Evolutionary conservation across 2,329 filamentous ascomycete genomes (phyloP), one percentile per base, ranked within the genome.

Genomic region (Talaromyces verruculosus): DNA sequence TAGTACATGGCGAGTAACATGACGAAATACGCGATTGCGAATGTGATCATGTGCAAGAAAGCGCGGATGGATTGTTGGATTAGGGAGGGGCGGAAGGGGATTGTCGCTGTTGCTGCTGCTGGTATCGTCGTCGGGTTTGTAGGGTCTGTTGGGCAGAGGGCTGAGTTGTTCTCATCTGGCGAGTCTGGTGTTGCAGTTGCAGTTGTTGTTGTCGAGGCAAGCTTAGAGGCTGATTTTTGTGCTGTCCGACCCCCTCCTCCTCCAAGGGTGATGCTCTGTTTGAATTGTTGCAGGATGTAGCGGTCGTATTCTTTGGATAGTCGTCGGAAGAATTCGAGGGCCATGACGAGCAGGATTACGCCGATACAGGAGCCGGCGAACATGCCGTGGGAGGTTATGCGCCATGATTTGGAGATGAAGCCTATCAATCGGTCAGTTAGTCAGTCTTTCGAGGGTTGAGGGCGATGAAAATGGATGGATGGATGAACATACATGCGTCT

Each of bases 281-380:
- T 75, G 55, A 79, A 75, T 67, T 69, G 73, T 68, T 83, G 83
- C 67, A 89, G 72, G 35, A 92, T 83, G 71, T 85, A 85, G 30
- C 85, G 82, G 75, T 95, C 91, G 76, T 89, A 94, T 75, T 93
- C 90, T 71, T 90, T 88, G 69, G 85, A 84, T 28, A 84, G 71
- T 35, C 91, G 89, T 60, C 92, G 89, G 25, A 95, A 83, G 65
- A 88, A 80, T 74, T 95, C 91, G 70, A 95, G 88, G 5, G 79
- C 72, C 62, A 94, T 84, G 70, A 91, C 89, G 63, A 96, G 87
- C n/a, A 89, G 80, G 68, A 92, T 82, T 41, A 92, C 88, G 67
- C 90, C 91, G 73, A 96, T 89, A 79, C 91, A 95, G 62, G 88
- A 90, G 25, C 89, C 91, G 58, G 89, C 91, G 74, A 96, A 94